phyloP scores from a whole-genome alignment of 169 alveolate genomes.

The Babesia ovata region DNA sequence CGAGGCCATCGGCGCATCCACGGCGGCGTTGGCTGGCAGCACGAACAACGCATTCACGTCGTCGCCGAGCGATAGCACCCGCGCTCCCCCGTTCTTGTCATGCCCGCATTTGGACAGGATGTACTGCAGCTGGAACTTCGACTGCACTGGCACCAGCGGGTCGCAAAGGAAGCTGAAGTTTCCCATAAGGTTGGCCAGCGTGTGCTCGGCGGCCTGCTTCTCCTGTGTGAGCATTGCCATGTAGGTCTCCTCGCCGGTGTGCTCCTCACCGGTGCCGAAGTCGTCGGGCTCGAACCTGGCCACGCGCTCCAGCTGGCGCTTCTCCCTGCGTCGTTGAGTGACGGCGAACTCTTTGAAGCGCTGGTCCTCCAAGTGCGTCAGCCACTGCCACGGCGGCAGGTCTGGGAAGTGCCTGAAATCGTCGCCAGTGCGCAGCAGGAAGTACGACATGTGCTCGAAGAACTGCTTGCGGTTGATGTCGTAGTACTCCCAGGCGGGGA shows the following conservation, averaged over 20 bases:
- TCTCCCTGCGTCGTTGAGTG: constrained; percentile 62
- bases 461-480: constrained; percentile 83
- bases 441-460: constrained; percentile 83
- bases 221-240: constrained; percentile 62
- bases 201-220: constrained; percentile 66
- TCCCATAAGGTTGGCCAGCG: constrained; percentile 69
- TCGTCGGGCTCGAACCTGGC: constrained; percentile 73
- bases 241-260: constrained; percentile 72
- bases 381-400: constrained; percentile 84
- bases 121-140: constrained; percentile 50
- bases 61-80: constrained; percentile 51
- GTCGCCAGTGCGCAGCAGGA: constrained; percentile 82
- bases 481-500: constrained; percentile 86
- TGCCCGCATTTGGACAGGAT: constrained; percentile 51
- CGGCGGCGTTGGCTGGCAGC: constrained; percentile 48
- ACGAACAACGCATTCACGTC: constrained; percentile 59
- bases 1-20: constrained; percentile 29
- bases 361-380: constrained; percentile 81
- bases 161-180: constrained; percentile 72
- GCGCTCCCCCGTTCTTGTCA: constrained; percentile 36
- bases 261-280: constrained; percentile 73
- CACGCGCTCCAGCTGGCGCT: constrained; percentile 52
- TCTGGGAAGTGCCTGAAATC: constrained; percentile 85
- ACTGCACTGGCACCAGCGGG: constrained; percentile 74
- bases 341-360: constrained; percentile 78